Evolutionary conservation across 345 rosid genomes (phyloP).

Genomic region (Kandelia obovata): DNA sequence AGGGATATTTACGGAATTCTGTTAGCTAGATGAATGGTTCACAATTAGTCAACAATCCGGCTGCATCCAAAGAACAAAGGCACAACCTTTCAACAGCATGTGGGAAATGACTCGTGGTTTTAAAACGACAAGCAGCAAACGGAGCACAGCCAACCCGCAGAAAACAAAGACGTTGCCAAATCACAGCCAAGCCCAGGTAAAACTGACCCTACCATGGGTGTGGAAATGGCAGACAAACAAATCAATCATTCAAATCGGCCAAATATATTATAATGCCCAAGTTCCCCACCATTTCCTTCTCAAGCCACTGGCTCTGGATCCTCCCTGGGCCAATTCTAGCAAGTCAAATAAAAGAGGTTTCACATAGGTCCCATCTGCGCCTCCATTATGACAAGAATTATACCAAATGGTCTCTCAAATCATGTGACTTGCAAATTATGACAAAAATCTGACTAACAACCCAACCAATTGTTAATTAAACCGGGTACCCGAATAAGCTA

Average conservation of each 20-base stretch:
- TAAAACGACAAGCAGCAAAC: background rate
- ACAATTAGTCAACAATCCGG: background rate
- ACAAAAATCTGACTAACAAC: slow-evolving; percentile 23
- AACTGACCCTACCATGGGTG: slow-evolving; percentile 37
- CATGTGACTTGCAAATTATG: slow-evolving; percentile 32
- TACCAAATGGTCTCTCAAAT: slow-evolving; percentile 23
- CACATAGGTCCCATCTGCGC: slow-evolving; percentile 20
- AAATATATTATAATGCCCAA: slow-evolving; percentile 19
- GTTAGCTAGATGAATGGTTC: slow-evolving; percentile 20
- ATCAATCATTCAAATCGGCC: slow-evolving; percentile 42
- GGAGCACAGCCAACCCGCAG: background rate
- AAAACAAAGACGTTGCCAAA: background rate
- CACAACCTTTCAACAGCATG: slow-evolving; percentile 5
- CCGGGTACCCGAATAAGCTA: slow-evolving; percentile 18
- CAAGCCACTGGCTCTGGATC: slow-evolving; percentile 37
- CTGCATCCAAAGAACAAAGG: slow-evolving; percentile 1
- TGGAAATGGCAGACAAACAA: slow-evolving; percentile 47
- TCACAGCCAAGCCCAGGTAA: slow-evolving; percentile 21
- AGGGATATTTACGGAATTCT: slow-evolving; percentile 17
- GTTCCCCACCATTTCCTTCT: slow-evolving; percentile 43
- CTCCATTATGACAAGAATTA: slow-evolving; percentile 24
- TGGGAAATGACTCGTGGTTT: background rate
- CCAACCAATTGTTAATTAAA: slow-evolving; percentile 20
- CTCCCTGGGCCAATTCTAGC: slow-evolving; percentile 16
- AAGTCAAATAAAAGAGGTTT: slow-evolving; percentile 17